phyloP scores from a whole-genome alignment of 139 green algal species.

The Gonium pectorale region DNA sequence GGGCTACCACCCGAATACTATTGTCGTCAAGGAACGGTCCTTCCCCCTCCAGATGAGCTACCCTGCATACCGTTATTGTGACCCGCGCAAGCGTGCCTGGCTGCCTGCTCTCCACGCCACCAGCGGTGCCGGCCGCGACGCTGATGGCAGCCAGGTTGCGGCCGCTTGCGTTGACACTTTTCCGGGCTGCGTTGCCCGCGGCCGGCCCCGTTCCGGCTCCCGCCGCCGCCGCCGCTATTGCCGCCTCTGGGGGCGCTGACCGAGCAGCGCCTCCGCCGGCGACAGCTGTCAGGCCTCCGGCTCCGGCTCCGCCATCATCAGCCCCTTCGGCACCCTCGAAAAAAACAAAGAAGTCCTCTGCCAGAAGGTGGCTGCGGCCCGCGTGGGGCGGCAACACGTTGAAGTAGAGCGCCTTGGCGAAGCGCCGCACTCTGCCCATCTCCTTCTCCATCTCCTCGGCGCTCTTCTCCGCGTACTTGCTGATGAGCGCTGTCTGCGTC shows the following conservation, averaged over 20 bases:
- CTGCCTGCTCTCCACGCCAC: too few species aligned
- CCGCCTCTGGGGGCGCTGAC: neutral
- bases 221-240: neutral
- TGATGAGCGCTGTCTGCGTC: conserved; percentile 50
- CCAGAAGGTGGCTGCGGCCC: conserved; percentile 2
- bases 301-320: neutral
- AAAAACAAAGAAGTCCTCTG: neutral
- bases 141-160: too few species aligned
- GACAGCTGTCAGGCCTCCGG: neutral
- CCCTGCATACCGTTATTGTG: too few species aligned
- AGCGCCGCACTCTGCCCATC: conserved; percentile 30
- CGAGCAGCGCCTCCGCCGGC: too few species aligned
- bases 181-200: too few species aligned
- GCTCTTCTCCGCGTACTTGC: conserved; percentile 44
- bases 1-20: too few species aligned
- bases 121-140: too few species aligned
- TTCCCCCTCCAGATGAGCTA: too few species aligned
- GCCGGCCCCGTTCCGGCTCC: neutral
- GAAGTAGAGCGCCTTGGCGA: conserved; percentile 52
- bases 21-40: too few species aligned
- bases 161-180: too few species aligned
- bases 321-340: neutral
- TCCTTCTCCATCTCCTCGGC: conserved; percentile 35
- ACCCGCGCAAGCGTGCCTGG: too few species aligned
- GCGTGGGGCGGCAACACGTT: conserved; percentile 33